Evolutionary conservation across 768 basidiomycete genomes (phyloP).

Genomic region (Dioszegia crocea): DNA sequence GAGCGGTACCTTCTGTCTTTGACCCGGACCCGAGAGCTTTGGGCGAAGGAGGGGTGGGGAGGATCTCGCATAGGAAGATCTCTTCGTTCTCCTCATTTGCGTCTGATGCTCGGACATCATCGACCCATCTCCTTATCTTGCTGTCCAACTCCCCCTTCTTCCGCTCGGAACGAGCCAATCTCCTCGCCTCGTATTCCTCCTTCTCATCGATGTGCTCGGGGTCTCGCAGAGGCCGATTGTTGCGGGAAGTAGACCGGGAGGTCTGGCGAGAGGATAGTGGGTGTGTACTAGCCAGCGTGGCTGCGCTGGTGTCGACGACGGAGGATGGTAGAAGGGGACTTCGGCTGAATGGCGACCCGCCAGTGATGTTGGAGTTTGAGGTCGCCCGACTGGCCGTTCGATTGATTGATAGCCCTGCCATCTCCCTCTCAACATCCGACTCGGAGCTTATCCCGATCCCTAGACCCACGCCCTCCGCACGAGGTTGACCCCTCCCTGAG

Average conservation of each 20-base stretch:
- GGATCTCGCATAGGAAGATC: background rate
- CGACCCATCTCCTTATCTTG: background rate
- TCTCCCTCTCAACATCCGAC: background rate
- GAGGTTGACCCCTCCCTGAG: background rate
- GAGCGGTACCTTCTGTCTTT: too few relatives aligned
- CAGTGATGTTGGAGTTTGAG: background rate
- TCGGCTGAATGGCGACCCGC: background rate
- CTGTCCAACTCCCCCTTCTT: slow-evolving; percentile 6
- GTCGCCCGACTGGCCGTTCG: background rate
- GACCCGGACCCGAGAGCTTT: too few relatives aligned
- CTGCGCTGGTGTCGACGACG: background rate
- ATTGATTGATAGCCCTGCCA: background rate
- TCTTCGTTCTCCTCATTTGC: background rate
- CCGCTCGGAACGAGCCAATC: slow-evolving; percentile 4
- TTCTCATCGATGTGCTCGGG: slow-evolving; percentile 3
- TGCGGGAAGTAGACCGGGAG: background rate
- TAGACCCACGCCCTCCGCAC: background rate
- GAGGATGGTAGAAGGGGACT: background rate
- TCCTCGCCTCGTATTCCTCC: slow-evolving; percentile 12
- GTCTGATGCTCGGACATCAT: background rate
- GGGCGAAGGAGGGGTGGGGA: slow-evolving; percentile 4
- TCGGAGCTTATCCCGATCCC: slow-evolving; percentile 1
- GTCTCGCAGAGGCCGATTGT: too few relatives aligned
- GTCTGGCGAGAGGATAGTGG: background rate
- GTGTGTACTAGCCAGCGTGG: background rate